These are phyloP conservation scores for Fonsecaea multimorphosa DNA, from an alignment of 2,329 filamentous ascomycete genomes.

Conservation along the genomic window DNA sequence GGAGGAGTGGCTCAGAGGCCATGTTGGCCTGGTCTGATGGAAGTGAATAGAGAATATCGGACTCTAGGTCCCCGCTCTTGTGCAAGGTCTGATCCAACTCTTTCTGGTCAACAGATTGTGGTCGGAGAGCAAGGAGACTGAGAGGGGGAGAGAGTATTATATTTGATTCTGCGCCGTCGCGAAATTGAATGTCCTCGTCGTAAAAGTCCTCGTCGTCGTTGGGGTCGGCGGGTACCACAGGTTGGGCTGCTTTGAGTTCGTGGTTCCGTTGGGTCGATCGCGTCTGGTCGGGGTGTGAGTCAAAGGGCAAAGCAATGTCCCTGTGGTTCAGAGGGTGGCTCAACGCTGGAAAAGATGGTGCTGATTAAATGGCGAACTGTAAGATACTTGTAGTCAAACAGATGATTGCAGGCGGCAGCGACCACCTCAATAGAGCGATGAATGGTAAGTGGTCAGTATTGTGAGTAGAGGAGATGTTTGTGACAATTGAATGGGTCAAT, in stretches of 20 bases:
- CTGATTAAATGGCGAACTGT: background rate
- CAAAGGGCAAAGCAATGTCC: background rate
- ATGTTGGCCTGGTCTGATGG: background rate
- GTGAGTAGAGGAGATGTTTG: constrained; percentile 4
- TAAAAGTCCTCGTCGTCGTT: background rate
- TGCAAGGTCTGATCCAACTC: background rate
- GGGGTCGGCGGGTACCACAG: background rate
- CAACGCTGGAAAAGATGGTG: background rate
- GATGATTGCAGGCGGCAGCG: background rate
- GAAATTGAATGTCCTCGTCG: background rate
- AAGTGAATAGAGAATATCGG: background rate
- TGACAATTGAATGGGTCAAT: constrained; percentile 11
- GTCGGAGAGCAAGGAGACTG: background rate
- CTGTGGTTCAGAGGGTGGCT: background rate
- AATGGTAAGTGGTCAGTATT: constrained; percentile 5
- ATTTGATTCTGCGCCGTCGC: constrained; percentile 4
- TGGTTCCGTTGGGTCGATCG: background rate
- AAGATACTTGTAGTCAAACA: constrained; percentile 10
- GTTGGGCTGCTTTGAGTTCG: background rate
- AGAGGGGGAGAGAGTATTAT: background rate
- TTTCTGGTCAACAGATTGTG: background rate
- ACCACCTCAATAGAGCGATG: constrained; percentile 1
- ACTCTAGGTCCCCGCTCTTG: background rate
- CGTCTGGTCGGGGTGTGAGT: background rate
- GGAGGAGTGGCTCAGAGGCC: background rate